Evolutionary conservation across 2,329 filamentous ascomycete genomes (phyloP).

Genomic region (Paecilomyces sp.): DNA sequence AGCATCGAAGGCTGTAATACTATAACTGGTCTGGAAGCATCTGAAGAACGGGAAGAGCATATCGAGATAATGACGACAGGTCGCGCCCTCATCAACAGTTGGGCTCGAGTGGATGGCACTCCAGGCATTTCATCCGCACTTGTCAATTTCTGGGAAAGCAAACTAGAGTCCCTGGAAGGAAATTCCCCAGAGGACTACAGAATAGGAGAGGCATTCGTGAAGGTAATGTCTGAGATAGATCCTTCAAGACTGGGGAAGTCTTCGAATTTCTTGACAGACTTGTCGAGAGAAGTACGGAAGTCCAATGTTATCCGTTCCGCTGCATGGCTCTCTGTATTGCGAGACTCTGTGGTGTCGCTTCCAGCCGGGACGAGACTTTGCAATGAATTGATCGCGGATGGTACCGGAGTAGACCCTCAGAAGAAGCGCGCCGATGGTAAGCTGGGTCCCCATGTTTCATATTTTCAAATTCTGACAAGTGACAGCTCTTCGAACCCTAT

Average conservation of each 20-base stretch:
- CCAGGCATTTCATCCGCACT: slow-evolving; percentile 17
- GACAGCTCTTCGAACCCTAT: slow-evolving; percentile 42
- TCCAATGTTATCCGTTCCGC: slow-evolving; percentile 41
- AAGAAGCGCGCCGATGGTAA: slow-evolving; percentile 36
- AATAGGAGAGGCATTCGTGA: slow-evolving; percentile 33
- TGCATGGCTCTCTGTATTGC: slow-evolving; percentile 43
- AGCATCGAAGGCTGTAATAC: slow-evolving; percentile 49
- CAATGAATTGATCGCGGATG: slow-evolving; percentile 54
- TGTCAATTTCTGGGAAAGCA: slow-evolving; percentile 26
- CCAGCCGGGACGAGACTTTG: slow-evolving; percentile 46
- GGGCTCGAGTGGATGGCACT: slow-evolving; percentile 24
- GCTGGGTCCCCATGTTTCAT: slow-evolving; percentile 6
- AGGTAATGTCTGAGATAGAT: slow-evolving; percentile 27
- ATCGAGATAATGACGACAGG: slow-evolving; percentile 47
- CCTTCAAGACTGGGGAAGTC: slow-evolving; percentile 17
- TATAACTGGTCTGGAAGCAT: slow-evolving; percentile 42
- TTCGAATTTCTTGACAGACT: slow-evolving; percentile 22
- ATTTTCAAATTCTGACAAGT: slow-evolving; percentile 7
- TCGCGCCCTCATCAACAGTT: slow-evolving; percentile 39
- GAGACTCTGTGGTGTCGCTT: slow-evolving; percentile 41
- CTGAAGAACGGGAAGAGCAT: slow-evolving; percentile 47
- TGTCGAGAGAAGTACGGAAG: slow-evolving; percentile 28
- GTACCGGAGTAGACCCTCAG: slow-evolving; percentile 48
- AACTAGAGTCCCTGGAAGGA: slow-evolving; percentile 22
- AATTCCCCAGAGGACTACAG: slow-evolving; percentile 29